Percentiles rank a stretch among this genome's conserved stretches.
Conservation (phyloP, 805 yeast species). For the Wickerhamiella qilinensis region DNA sequence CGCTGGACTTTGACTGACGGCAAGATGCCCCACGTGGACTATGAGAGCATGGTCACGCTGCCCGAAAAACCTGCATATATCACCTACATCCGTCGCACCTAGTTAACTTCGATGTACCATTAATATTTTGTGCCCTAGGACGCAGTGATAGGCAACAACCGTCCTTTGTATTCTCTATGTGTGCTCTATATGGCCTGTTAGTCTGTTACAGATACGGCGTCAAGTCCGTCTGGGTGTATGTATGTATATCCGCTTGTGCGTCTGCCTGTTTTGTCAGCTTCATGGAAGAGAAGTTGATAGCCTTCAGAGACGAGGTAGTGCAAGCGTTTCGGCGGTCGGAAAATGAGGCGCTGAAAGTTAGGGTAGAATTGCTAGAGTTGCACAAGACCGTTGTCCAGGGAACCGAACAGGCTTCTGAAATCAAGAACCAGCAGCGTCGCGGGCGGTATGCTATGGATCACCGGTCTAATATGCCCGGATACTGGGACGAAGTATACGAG, state of each 20-base stretch:
- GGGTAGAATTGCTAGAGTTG: neutral
- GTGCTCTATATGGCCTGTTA: too few species aligned
- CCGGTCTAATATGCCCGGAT: neutral
- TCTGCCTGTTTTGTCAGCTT: too few species aligned
- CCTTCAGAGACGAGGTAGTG: neutral
- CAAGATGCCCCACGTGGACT: conserved; percentile 40
- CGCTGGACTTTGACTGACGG: conserved; percentile 58
- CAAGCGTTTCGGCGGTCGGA: neutral
- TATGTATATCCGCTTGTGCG: too few species aligned
- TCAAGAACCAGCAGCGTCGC: neutral
- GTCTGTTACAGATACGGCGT: too few species aligned
- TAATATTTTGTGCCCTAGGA: too few species aligned
- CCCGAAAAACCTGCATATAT: conserved; percentile 47
- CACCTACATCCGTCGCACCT: conserved; percentile 6
- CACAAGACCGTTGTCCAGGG: neutral
- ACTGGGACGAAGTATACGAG: neutral
- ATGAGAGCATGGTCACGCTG: conserved; percentile 81
- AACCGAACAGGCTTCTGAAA: neutral
- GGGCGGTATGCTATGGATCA: neutral
- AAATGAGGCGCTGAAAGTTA: neutral
- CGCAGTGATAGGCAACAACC: too few species aligned
- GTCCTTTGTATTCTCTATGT: too few species aligned
- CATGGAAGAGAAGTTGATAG: neutral
- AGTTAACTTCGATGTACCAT: too few species aligned
- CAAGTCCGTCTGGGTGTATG: too few species aligned